Base-by-base conservation (phyloP, 2,329 filamentous ascomycete species). In the Metarhizium anisopliae region DNA sequence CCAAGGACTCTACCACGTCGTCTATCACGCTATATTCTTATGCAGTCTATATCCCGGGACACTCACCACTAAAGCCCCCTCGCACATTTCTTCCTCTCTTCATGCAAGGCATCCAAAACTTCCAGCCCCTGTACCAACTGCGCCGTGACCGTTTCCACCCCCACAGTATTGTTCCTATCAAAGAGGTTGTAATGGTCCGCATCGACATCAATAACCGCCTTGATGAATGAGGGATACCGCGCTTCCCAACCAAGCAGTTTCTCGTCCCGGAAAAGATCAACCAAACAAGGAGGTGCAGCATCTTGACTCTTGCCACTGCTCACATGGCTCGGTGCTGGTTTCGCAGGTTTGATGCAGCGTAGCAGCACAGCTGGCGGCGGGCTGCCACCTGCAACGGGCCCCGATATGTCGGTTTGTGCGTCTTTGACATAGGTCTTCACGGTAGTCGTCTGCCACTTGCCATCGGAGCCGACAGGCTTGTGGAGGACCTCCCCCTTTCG, bases 151-250 rank as follows among this genome's bases (percentile, higher is more conserved):
- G 50, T 38, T 7, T 60, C 50, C 13, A 62, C 54, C 59, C 57
- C 25, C 16, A 16, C 13, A 50, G n/a, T 18, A 13, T 52, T 25
- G 2, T 11, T 35, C 20, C 30, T 60, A 3, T 67, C 61, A 61
- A 68, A 68, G 30, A 68, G 43, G n/a, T 53, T 55, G 42, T 63
- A 68, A 54, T 68, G 66, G 25, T 65, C 52, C 8, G 64, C 59
- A 30, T 66, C 59, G 13, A 65, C 60, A 35, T 68, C 66, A 53
- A 66, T 56, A 6, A 62, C 59, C 2, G 64, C 64, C 56, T 60
- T 64, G 61, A 68, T 65, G 42, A 67, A 68, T 50, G 63, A 62
- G 1, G 62, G 59, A 40, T 63, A 58, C 11, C 56, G 59, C n/a
- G 58, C 66, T 51, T 63, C 58, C 66, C 66, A 68, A 30, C 66